A percentile compares a stretch with the other conserved stretches of the same genome.
Evolutionary conservation across 2,329 filamentous ascomycete genomes (phyloP).

Genomic region (Neofusicoccum umdonicola): DNA sequence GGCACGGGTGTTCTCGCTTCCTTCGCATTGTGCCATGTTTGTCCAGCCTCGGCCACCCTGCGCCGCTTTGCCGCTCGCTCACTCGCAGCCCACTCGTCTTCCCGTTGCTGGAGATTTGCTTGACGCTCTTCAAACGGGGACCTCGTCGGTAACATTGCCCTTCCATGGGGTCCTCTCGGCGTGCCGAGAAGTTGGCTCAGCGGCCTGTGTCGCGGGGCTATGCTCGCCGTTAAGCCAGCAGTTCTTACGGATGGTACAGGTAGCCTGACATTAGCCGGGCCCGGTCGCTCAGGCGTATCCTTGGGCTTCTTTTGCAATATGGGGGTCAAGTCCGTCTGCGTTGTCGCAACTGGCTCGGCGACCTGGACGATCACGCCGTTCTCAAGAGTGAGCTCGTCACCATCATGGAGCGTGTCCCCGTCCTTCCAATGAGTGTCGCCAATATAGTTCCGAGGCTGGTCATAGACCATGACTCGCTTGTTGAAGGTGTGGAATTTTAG

Average conservation of each 20-base stretch:
- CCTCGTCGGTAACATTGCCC: conserved; percentile 54
- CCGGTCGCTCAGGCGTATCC: conserved; percentile 22
- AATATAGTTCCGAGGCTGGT: conserved; percentile 74
- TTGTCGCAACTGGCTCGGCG: conserved; percentile 67
- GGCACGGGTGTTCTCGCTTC: conserved; percentile 18
- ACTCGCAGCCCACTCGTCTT: conserved; percentile 28
- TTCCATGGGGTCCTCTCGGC: conserved; percentile 62
- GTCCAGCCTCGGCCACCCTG: conserved; percentile 26
- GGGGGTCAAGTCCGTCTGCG: conserved; percentile 74
- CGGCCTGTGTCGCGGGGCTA: conserved; percentile 51
- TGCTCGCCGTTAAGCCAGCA: conserved; percentile 19
- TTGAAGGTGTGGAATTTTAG: conserved; percentile 91
- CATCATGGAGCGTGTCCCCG: conserved; percentile 67
- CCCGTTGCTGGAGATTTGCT: conserved; percentile 23
- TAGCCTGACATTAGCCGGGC: conserved; percentile 36
- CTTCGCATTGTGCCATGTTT: conserved; percentile 23
- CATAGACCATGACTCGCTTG: conserved; percentile 85
- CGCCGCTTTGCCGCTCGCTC: conserved; percentile 41
- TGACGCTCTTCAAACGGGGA: conserved; percentile 64
- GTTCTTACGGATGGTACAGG: conserved; percentile 26
- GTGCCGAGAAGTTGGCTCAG: conserved; percentile 65
- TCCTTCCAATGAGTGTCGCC: conserved; percentile 82
- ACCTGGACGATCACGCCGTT: conserved; percentile 78
- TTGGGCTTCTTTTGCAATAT: conserved; percentile 68
- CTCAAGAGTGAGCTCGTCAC: conserved; percentile 79